A percentile compares a stretch with the other conserved stretches of the same genome.
Conservation (phyloP, 805 yeast genomes). For the Cyberlindnera mrakii region DNA sequence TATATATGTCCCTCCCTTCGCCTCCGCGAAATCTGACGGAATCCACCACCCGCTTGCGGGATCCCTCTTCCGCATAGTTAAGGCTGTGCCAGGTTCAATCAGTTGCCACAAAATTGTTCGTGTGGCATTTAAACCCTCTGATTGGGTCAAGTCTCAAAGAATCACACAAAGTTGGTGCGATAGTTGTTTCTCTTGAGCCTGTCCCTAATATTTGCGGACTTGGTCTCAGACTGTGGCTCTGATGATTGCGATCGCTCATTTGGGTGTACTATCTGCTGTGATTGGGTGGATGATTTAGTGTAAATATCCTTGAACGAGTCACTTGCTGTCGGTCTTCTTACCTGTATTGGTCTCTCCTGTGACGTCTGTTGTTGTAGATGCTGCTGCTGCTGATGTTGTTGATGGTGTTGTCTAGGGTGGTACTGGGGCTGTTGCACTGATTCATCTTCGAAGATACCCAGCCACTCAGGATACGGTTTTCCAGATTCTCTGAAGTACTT, state of each 20-base stretch:
- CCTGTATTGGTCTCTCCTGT: background rate
- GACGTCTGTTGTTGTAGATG: constrained; percentile 1
- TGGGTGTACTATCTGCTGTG: background rate
- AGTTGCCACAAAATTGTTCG: no score
- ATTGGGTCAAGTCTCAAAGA: background rate
- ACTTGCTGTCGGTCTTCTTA: constrained; percentile 9
- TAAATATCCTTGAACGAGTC: constrained; percentile 17
- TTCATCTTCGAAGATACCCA: constrained; percentile 16
- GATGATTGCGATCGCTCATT: background rate
- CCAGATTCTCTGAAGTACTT: constrained; percentile 9
- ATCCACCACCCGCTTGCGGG: no score
- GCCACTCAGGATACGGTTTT: constrained; percentile 22
- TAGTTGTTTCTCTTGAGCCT: constrained; percentile 22
- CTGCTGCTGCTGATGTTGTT: constrained; percentile 2
- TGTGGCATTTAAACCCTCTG: no score
- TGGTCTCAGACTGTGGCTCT: background rate
- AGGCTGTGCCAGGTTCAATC: no score
- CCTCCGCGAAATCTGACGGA: no score
- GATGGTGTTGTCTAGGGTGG: background rate
- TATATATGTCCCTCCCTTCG: no score
- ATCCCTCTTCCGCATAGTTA: no score
- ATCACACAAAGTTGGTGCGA: constrained; percentile 15
- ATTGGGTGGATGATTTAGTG: constrained; percentile 1
- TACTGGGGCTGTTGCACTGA: constrained; percentile 7
- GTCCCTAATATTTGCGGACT: constrained; percentile 14